Evolutionary conservation across 1,139 yeast genomes (phyloP), one percentile per base, ranked within the genome.

Genomic region (Tardiomyces depauwii): DNA sequence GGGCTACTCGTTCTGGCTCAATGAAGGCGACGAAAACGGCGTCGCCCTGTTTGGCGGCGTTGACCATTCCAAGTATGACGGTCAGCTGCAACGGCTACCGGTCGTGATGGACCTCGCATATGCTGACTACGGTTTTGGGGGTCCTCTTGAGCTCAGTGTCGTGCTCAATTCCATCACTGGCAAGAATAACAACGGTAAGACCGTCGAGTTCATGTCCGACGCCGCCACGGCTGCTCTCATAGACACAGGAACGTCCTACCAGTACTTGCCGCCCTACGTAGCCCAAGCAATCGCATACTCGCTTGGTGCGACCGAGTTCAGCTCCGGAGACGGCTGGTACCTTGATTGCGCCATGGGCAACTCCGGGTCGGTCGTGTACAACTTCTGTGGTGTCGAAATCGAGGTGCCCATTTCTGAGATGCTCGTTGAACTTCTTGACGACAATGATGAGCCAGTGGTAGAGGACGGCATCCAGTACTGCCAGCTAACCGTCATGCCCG

Each of bases 11-110:
- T 64, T 80, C 43, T 78, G 73, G 61, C 68, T 80, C 51, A 30
- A 12, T 10, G 36, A 30, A 11, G 63, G 62, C 16, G 36, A 30
- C 3, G 63, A 62, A n/a, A 60, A 73, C 1, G 85, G 84, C 1
- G 56, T 66, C 18, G 55, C 79, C 21, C 60, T 79, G 45, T 76
- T 79, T 59, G 84, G 84, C 5, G 85, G 79, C 2, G 67, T 78
- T 12, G 84, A 79, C 57, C 67, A 67, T 44, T 65, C 72, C 25
- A 77, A 76, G 58, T 77, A 70, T 56, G 40, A 60, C 0, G 83
- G 82, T 0, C 54, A 64, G 2, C 67, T 78, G 12, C 53, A 51
- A 40, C 55, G 54, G 3, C 54, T 63, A 18, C 66, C 67, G 19
- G 42, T 55, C 32, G 50, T 55, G 12, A 40, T 39, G n/a, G 4